phyloP scores from a whole-genome alignment of 495 filamentous ascomycete species.

The Trichoderma orchidacearum region DNA sequence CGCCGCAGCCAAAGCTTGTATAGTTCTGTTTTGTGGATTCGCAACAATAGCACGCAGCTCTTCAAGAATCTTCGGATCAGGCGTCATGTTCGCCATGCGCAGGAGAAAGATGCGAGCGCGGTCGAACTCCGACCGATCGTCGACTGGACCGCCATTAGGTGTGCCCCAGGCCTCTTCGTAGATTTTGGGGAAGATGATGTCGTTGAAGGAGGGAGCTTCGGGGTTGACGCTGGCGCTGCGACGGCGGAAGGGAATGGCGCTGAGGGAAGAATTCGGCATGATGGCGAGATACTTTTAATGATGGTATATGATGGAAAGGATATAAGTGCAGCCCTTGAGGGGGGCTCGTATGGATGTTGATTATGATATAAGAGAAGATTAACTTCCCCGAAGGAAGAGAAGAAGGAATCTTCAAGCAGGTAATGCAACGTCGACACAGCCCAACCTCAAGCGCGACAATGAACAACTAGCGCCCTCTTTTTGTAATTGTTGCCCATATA shows the following conservation, averaged over 20 bases:
- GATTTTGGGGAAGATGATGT: constrained; percentile 15
- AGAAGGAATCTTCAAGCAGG: neutral
- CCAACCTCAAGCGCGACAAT: neutral
- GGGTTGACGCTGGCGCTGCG: constrained; percentile 10
- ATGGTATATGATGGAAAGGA: neutral
- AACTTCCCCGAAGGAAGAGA: no score
- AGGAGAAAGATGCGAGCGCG: constrained; percentile 17
- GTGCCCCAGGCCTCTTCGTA: constrained; percentile 19
- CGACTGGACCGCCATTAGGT: neutral
- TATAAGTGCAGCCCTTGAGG: no score
- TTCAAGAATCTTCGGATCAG: constrained; percentile 7
- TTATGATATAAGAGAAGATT: no score
- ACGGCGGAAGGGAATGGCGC: neutral
- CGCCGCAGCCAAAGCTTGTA: constrained; percentile 12
- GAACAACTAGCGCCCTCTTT: neutral
- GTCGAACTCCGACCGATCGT: constrained; percentile 12
- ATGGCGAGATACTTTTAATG: neutral
- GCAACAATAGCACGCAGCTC: constrained; percentile 13
- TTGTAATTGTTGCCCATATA: neutral
- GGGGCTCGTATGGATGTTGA: no score
- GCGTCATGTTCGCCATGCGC: constrained; percentile 14
- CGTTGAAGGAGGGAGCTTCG: constrained; percentile 5
- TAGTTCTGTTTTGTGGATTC: constrained; percentile 8
- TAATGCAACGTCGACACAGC: neutral
- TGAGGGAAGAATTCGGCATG: neutral